phyloP scores from a whole-genome alignment of 352 stramenopile species.

The Globisporangium megalacanthum region DNA sequence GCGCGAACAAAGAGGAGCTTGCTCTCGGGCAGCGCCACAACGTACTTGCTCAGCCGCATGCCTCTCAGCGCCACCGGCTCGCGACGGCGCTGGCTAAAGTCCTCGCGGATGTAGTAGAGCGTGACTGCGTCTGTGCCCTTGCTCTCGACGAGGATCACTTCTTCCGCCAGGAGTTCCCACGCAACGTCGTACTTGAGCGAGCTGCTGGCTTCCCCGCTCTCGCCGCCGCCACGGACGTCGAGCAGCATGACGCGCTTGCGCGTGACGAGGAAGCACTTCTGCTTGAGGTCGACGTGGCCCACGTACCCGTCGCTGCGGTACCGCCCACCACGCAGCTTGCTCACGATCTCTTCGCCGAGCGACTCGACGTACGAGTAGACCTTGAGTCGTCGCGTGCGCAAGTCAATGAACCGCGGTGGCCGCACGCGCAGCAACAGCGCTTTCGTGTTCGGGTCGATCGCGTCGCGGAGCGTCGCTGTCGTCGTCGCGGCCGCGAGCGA shows the following conservation, averaged over 20 bases:
- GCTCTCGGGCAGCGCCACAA: conserved; percentile 61
- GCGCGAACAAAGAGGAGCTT: conserved; percentile 78
- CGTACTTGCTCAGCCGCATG: conserved; percentile 78
- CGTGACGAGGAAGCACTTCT: conserved; percentile 83
- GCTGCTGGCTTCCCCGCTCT: not conserved
- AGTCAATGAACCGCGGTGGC: conserved; percentile 74
- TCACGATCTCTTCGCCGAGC: conserved; percentile 82
- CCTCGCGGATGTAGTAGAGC: conserved; percentile 75
- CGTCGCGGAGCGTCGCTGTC: conserved; percentile 68
- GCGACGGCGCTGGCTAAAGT: conserved; percentile 29
- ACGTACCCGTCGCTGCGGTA: conserved; percentile 79
- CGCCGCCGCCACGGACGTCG: conserved; percentile 42
- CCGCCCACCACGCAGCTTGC: conserved; percentile 69
- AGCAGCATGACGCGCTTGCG: conserved; percentile 77
- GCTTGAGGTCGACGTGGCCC: conserved; percentile 74
- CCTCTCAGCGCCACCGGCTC: conserved; percentile 22
- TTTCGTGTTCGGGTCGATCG: conserved; percentile 75
- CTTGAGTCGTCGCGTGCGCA: conserved; percentile 74
- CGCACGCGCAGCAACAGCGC: conserved; percentile 68
- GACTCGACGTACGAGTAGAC: conserved; percentile 87
- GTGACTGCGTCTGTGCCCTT: conserved; percentile 21
- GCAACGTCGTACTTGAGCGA: conserved; percentile 67
- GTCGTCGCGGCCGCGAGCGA: conserved; percentile 72
- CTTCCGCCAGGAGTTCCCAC: conserved; percentile 76
- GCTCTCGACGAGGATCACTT: conserved; percentile 78